Base-by-base conservation (phyloP, 306 rosid species). In the Lathyrus sativus region DNA sequence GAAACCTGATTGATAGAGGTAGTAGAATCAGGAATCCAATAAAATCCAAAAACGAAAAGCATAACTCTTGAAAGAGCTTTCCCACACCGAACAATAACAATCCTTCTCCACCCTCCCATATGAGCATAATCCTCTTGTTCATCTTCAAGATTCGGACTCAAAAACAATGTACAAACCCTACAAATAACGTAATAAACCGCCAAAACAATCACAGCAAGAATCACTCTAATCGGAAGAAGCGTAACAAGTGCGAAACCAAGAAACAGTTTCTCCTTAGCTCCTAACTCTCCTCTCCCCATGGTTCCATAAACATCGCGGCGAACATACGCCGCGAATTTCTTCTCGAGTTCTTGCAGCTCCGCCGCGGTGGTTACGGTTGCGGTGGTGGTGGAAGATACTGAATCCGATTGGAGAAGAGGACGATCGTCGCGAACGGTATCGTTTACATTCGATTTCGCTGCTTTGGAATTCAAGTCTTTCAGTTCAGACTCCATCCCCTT, bases 101-200 rank as follows among this genome's bases (percentile, higher is more conserved):
- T 45, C 71, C 96, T 80, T 68, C 92, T 83, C 95, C 96, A 87
- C 0, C 97, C 99, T 9, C 67, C 81, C 87, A 90, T 44, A 65
- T 90, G 97, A 31, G 99, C 91, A 29, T 88, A 90, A 63, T 88
- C 91, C 54, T 95, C 99, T 60, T 90, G 97, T 31, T 83, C 98
- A 29, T 87, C 86, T 6, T 85, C 95, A 3, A 90, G 78, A 69
- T 88, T 88, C 0, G 99, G 97, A 2, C 74, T 29, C 11, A 22
- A 74, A 70, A 84, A 88, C 1, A 90, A 59, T 33, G 99, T 95
- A 46, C 89, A 95, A 63, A 88, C 41, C 85, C 88, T 55, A 76
- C 99, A 95, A 58, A 95, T 80, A 48, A 77, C 6, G 87, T 95
- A 95, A 69, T 95, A 95, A 17, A 80, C 18, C 4, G 84, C 3